Percentiles rank a stretch among this genome's conserved stretches.
phyloP scores from a whole-genome alignment of 2,329 filamentous ascomycete genomes.

The Chlorencoelia australis region DNA sequence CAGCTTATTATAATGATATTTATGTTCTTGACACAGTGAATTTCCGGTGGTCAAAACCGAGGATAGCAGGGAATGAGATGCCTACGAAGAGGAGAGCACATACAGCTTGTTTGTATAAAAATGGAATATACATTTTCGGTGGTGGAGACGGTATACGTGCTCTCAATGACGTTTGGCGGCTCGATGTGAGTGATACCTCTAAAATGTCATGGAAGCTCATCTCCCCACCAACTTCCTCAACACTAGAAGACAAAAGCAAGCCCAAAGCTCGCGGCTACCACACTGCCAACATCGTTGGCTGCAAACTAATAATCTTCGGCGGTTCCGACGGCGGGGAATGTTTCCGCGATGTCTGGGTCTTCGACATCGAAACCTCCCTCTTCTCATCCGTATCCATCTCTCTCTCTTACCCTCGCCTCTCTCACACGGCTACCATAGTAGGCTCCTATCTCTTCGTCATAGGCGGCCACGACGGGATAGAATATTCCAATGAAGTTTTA shows the following conservation, averaged over 20 bases:
- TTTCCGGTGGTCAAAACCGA: slow-evolving; percentile 55
- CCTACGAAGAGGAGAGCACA: slow-evolving; percentile 56
- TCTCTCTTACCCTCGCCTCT: slow-evolving; percentile 52
- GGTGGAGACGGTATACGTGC: slow-evolving; percentile 61
- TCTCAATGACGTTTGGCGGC: slow-evolving; percentile 62
- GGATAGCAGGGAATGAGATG: slow-evolving; percentile 43
- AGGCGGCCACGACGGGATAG: slow-evolving; percentile 59
- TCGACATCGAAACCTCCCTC: slow-evolving; percentile 51
- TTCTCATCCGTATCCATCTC: slow-evolving; percentile 53
- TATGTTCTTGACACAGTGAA: slow-evolving; percentile 63
- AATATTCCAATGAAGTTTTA: slow-evolving; percentile 60
- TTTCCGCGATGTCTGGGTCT: slow-evolving; percentile 65
- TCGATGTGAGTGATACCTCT: slow-evolving; percentile 54
- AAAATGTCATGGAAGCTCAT: slow-evolving; percentile 63
- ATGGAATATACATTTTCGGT: slow-evolving; percentile 62
- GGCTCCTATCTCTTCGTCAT: slow-evolving; percentile 62
- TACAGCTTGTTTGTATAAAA: slow-evolving; percentile 62
- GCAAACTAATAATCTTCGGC: slow-evolving; percentile 62
- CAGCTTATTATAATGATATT: slow-evolving; percentile 62
- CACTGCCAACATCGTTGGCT: slow-evolving; percentile 63
- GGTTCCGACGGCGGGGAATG: slow-evolving; percentile 62
- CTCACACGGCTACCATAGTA: slow-evolving; percentile 59
- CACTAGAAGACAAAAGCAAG: slow-evolving; percentile 35
- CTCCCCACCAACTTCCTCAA: slow-evolving; percentile 33
- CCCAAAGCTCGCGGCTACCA: slow-evolving; percentile 61